These are phyloP conservation scores for Coemansia aciculifera DNA, from an alignment of 192 early-diverging fungal genomes.

Conservation along the genomic window DNA sequence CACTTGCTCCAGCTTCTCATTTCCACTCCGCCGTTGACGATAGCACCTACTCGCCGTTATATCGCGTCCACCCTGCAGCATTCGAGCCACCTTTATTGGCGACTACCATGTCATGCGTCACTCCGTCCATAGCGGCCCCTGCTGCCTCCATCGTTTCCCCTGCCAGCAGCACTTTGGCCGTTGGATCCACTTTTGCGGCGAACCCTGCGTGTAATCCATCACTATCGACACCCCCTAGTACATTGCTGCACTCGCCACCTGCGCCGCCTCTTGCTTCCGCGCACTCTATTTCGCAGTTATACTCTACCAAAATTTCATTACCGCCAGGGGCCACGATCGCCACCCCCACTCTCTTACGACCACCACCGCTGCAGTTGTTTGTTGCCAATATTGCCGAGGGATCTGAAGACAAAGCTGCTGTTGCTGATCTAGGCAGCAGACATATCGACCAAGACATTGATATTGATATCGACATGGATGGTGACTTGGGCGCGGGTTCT, in stretches of 20 bases:
- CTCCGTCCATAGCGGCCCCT: background rate
- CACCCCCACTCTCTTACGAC: background rate
- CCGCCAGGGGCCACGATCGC: background rate
- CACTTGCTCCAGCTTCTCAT: background rate
- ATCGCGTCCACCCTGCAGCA: background rate
- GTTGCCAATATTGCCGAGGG: background rate
- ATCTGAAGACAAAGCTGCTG: background rate
- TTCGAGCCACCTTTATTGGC: background rate
- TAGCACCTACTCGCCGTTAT: background rate
- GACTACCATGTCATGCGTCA: background rate
- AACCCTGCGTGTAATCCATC: slow-evolving; percentile 5
- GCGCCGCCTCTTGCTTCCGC: slow-evolving; percentile 1
- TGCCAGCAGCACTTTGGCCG: background rate
- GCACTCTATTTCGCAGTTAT: background rate
- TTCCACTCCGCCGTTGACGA: background rate
- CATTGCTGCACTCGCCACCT: background rate
- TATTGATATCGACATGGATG: slow-evolving; percentile 7
- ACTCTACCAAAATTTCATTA: background rate
- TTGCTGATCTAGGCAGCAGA: background rate
- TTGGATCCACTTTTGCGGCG: slow-evolving; percentile 4
- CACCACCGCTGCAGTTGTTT: background rate
- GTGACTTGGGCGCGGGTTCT: background rate
- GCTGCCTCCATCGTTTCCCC: background rate
- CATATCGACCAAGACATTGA: background rate
- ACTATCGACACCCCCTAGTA: background rate